Base-by-base conservation (phyloP, 2,329 filamentous ascomycete species). In the Coniochaeta sp. region DNA sequence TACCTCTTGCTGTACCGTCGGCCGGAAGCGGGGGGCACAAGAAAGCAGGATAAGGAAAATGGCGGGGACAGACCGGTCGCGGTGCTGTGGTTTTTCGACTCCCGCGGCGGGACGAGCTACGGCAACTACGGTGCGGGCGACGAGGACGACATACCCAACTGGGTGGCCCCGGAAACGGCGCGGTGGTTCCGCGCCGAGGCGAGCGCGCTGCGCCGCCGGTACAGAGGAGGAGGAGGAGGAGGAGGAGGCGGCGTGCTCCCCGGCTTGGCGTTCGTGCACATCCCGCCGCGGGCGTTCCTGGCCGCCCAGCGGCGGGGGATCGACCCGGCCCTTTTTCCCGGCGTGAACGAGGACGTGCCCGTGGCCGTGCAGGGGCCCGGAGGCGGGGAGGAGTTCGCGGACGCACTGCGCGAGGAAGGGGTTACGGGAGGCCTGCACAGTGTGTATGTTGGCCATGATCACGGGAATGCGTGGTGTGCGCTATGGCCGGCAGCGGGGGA, bases 41-140 rank as follows among this genome's bases (percentile, higher is more conserved):
- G n/a, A n/a, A n/a, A n/a, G n/a, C n/a, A n/a, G 24, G 14, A 12
- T 56, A n/a, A n/a, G 68, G 32, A 34, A 34, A 34, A 34, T 6
- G 32, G 32, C 12, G 32, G 67, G n/a, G n/a, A n/a, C 62, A 44
- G 59, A 0, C 71, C 71, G 0, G 62, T 58, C 8, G 64, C 72
- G n/a, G 67, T 87, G 2, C 71, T 88, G 2, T 88, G 83, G 82
- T 87, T 87, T 70, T 87, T 88, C 65, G 85, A 88, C 68, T 78
- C 74, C 58, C 75, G 79, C 52, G 81, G 82, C 40, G 81, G 81
- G 19, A 71, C 10, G 38, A 40, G 16, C n/a, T 40, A 40, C 17
- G 38, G 38, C 9, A 4, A 12, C 4, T 12, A 6, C 5, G 38
- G 38, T 3, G 5, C 16, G 38, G 38, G 4, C 16, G 38, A 38